These are phyloP conservation scores for Spizellomyces sp. DNA, from an alignment of 192 early-diverging fungal species.

Conservation along the genomic window DNA sequence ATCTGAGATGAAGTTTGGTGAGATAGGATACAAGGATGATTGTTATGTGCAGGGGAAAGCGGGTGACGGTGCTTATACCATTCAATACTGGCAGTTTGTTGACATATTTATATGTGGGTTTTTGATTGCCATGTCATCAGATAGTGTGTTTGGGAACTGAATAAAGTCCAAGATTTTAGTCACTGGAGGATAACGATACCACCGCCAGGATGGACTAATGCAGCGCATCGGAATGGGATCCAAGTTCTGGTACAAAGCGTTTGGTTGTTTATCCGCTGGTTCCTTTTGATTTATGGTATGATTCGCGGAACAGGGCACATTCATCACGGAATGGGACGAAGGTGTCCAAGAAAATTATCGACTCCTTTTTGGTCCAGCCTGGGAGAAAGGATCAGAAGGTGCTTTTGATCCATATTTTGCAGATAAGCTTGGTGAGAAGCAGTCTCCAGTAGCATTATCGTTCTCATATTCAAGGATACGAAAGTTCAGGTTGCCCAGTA, in stretches of 20 bases:
- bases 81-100: conserved; percentile 65
- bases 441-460: background rate
- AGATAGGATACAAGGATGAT: conserved; percentile 58
- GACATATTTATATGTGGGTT: conserved; percentile 65
- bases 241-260: conserved; percentile 31
- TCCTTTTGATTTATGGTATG: background rate
- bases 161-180: conserved; percentile 42
- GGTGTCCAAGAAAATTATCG: conserved; percentile 54
- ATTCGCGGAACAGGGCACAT: conserved; percentile 46
- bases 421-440: conserved; percentile 54
- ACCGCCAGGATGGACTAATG: conserved; percentile 64
- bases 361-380: conserved; percentile 56
- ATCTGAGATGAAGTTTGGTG: background rate
- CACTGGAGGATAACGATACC: conserved; percentile 63
- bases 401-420: conserved; percentile 52
- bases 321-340: conserved; percentile 60
- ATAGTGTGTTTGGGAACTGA: background rate
- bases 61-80: conserved; percentile 46
- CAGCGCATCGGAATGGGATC: conserved; percentile 64
- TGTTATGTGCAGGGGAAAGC: conserved; percentile 44
- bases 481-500: conserved; percentile 58
- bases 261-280: background rate
- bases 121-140: background rate
- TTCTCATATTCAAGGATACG: background rate
- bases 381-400: conserved; percentile 18